phyloP scores from a whole-genome alignment of 1,139 yeast genomes.

The Candida mesenterica region DNA sequence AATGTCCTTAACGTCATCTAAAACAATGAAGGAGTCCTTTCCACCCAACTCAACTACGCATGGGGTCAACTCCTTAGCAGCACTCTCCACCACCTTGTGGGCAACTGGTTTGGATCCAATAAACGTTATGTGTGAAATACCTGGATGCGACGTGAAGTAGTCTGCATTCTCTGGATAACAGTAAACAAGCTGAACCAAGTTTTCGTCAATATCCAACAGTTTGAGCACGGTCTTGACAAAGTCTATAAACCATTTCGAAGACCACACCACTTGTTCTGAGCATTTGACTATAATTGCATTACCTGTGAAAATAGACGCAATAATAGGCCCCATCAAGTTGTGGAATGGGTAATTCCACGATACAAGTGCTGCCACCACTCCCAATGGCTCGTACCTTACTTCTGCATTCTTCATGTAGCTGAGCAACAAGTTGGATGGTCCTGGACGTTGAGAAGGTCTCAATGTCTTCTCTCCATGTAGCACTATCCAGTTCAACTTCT shows the following conservation, averaged over 20 bases:
- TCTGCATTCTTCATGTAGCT: conserved; percentile 84
- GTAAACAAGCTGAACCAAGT: conserved; percentile 78
- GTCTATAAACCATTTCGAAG: conserved; percentile 71
- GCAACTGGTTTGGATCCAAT: conserved; percentile 96
- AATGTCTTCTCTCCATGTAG: conserved; percentile 76
- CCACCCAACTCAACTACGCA: conserved; percentile 96
- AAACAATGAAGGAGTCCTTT: conserved; percentile 82
- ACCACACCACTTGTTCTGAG: conserved; percentile 95
- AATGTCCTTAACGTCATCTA: conserved; percentile 65
- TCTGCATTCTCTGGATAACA: conserved; percentile 86
- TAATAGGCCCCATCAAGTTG: conserved; percentile 86
- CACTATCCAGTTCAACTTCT: conserved; percentile 86
- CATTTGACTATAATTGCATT: conserved; percentile 90
- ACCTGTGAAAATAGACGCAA: conserved; percentile 86
- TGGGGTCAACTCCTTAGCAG: conserved; percentile 81
- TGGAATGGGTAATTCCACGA: conserved; percentile 98
- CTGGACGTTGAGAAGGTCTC: conserved; percentile 74
- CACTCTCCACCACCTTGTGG: conserved; percentile 77
- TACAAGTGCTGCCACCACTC: conserved; percentile 85
- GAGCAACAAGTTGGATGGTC: conserved; percentile 73
- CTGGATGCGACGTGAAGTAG: conserved; percentile 78
- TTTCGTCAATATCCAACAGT: conserved; percentile 72
- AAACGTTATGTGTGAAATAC: conserved; percentile 82
- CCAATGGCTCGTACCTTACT: conserved; percentile 87
- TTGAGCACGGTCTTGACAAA: conserved; percentile 70